Evolutionary conservation across 1,284 basidiomycete genomes (phyloP), one percentile per base, ranked within the genome.

Genomic region (Tilletiopsis washingtonensis): DNA sequence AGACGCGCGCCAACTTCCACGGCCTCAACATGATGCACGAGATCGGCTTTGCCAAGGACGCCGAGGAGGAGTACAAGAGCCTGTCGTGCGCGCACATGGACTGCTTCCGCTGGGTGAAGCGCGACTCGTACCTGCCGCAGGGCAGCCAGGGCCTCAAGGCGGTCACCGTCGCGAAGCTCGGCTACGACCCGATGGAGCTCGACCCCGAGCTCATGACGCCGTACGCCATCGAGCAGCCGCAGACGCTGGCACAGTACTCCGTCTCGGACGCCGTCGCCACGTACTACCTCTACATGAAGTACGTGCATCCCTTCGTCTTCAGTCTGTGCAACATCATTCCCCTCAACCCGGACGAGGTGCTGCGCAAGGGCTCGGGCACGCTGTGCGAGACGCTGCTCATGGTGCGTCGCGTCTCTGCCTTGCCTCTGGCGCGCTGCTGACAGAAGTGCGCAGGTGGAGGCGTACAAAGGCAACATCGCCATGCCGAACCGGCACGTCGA

Each of bases 271-370:
- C 94, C 1, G 94, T 98, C 4, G 94, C 94, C 20, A 98, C 94
- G 1, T 98, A 99, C 74, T 98, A 98, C 74, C 81, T 99, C 41
- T 98, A 99, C 78, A 98, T 98, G 94, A 99, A 98, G 88, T 98
- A 99, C 72, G 91, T 99, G 11, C 91, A 98, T 70, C 94, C 94
- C 0, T 99, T 99, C 81, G 91, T 98, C 67, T 99, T 99, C 78
- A 98, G 93, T 23, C 78, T 99, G 29, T 98, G 94, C 77, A 98
- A 96, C 79, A 98, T 98, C 74, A 98, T 99, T 66, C 94, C 94
- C 15, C 81, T 99, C 51, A 86, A 85, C 67, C 91, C 94, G 2
- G 94, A 99, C 65, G 94, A 98, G 62, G 94, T 98, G 3, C 75
- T 98, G 64, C 80, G 94, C 41, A 98, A 99, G 75, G 94, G 94